Evolutionary conservation across 176 grass and related monocot genomes (phyloP), one percentile per base, ranked within the genome.

Genomic region (Cenchrus americanus): DNA sequence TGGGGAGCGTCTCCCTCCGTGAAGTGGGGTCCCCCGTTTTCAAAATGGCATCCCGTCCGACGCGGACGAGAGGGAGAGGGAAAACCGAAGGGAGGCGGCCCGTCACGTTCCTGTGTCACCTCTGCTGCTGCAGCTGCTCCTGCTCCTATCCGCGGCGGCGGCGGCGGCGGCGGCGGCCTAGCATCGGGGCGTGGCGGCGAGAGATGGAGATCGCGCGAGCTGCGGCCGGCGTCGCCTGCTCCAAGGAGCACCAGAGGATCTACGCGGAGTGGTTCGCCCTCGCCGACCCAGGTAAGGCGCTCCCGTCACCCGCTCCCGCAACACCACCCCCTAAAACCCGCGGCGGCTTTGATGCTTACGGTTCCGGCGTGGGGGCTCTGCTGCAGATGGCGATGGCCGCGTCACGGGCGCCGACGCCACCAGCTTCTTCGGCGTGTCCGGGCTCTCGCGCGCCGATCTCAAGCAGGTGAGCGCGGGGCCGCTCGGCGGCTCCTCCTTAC

Each of bases 351-450:
- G 24, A 73, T 12, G 42, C 75, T 83, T 22, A 11, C 23, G 44
- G 32, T 69, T 37, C 59, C 53, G 3, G 8, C 43, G 10, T 1
- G 37, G 13, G 43, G 11, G 1, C 18, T 63, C 41, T 24, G 22
- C 1, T 78, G 67, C 78, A 92, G 92, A 97, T 54, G 92, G 90
- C 9, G 95, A 94, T 14, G 92, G 90, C 30, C 95, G 90, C 46
- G 71, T 94, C 71, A 94, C 92, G 50, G 92, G 95, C 26, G 71
- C 85, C 61, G 90, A 97, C 55, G 92, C 92, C 46, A 94, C 84
- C 60, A 94, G 81, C 75, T 94, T 97, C 85, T 94, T 97, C 86
- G 71, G 84, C 79, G 84, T 94, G 90, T 97, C 95, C 22, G 91
- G 91, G 47, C 86, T 94, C 59, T 86, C 90, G 61, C 90, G 90